Percentiles rank a stretch among this genome's conserved stretches.
Conservation (phyloP, 768 basidiomycete genomes). For the Mycena haematopus region DNA sequence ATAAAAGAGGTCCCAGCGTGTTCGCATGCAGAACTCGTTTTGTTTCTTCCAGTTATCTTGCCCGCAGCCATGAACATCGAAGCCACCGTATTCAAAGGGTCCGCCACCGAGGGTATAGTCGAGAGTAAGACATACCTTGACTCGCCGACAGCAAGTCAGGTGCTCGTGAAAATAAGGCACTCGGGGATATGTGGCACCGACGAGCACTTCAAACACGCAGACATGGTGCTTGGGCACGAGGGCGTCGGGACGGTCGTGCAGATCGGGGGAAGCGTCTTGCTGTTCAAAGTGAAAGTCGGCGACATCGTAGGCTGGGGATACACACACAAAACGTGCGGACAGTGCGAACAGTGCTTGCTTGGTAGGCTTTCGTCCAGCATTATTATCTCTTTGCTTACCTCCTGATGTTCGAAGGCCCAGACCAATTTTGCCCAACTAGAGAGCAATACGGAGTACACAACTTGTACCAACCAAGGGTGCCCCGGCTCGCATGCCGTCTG, state of each 20-base stretch:
- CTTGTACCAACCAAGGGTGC: slow-evolving; percentile 36
- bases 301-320: slow-evolving; percentile 35
- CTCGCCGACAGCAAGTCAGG: slow-evolving; percentile 28
- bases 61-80: slow-evolving; percentile 3
- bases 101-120: slow-evolving; percentile 22
- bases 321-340: slow-evolving; percentile 35
- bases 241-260: slow-evolving; percentile 12
- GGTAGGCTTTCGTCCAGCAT: slow-evolving; percentile 13
- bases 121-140: slow-evolving; percentile 24
- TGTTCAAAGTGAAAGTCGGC: slow-evolving; percentile 19
- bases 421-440: slow-evolving; percentile 2
- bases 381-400: not conserved
- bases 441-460: not conserved
- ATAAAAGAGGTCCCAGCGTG: too few relatives aligned
- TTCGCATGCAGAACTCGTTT: not conserved
- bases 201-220: slow-evolving; percentile 37
- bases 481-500: slow-evolving; percentile 44
- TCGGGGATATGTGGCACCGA: slow-evolving; percentile 46
- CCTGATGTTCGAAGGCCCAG: not conserved
- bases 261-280: slow-evolving; percentile 10
- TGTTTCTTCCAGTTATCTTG: not conserved
- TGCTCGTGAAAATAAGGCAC: slow-evolving; percentile 26
- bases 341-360: slow-evolving; percentile 40
- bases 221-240: slow-evolving; percentile 45
- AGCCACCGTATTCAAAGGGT: slow-evolving; percentile 40